These are phyloP conservation scores for Adansonia gregorii DNA, from an alignment of 441 rosid species.

Conservation along the genomic window DNA sequence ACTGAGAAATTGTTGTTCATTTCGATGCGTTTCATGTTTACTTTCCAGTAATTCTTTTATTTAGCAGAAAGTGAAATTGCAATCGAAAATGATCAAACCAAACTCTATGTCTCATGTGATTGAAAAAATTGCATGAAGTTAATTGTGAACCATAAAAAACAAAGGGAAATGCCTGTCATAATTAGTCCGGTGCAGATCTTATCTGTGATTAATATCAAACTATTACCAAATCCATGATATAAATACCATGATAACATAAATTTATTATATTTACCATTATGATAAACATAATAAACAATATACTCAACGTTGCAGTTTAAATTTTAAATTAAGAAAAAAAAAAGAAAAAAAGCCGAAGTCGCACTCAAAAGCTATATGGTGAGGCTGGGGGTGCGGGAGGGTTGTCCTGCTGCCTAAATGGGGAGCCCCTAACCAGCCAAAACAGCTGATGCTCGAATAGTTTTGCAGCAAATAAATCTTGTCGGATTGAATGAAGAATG, in stretches of 20 bases:
- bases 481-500: slow-evolving; percentile 15
- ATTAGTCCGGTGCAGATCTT: background rate
- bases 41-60: too few relatives aligned
- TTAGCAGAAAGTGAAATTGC: too few relatives aligned
- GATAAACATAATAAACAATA: too few relatives aligned
- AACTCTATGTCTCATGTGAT: too few relatives aligned
- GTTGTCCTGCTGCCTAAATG: background rate
- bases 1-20: background rate
- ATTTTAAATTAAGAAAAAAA: too few relatives aligned
- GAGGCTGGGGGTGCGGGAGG: background rate
- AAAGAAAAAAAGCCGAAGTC: background rate
- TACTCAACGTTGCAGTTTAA: background rate
- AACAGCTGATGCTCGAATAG: slow-evolving; percentile 26
- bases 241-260: too few relatives aligned
- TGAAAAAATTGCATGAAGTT: too few relatives aligned
- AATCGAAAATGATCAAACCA: too few relatives aligned
- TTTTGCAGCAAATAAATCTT: background rate
- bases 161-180: too few relatives aligned
- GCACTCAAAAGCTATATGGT: background rate
- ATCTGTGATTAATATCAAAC: background rate
- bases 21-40: too few relatives aligned
- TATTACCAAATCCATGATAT: background rate
- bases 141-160: too few relatives aligned
- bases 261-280: too few relatives aligned
- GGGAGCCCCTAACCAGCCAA: background rate